Percentiles rank a stretch among this genome's conserved stretches.
Evolutionary conservation across 352 stramenopile species (phyloP).

Genomic region (Phytophthora hybrid): DNA sequence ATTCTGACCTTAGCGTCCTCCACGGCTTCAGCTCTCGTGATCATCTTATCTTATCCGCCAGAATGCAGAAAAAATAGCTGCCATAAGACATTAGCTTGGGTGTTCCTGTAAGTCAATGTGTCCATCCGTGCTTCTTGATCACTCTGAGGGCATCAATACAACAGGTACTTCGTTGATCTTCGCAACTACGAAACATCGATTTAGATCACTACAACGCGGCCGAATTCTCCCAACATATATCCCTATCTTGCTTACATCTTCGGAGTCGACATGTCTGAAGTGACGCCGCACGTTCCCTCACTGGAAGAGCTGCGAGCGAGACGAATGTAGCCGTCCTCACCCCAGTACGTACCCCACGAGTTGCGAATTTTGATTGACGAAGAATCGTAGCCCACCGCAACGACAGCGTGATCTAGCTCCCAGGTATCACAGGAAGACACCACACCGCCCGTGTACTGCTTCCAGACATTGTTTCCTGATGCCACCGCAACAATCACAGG

Average conservation of each 20-base stretch:
- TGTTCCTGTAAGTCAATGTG: too few relatives aligned
- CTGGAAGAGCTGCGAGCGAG: constrained; percentile 74
- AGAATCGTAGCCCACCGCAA: constrained; percentile 95
- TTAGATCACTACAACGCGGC: constrained; percentile 1
- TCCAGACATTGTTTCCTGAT: constrained; percentile 94
- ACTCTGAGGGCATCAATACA: too few relatives aligned
- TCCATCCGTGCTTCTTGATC: too few relatives aligned
- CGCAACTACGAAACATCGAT: constrained; percentile 17
- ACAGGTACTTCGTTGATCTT: not conserved
- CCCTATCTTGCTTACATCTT: constrained; percentile 31
- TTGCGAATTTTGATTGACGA: constrained; percentile 97
- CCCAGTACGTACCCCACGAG: constrained; percentile 94
- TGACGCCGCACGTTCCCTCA: constrained; percentile 60
- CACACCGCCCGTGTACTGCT: constrained; percentile 97
- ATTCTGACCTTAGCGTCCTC: too few relatives aligned
- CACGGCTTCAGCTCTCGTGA: too few relatives aligned
- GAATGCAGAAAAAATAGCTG: too few relatives aligned
- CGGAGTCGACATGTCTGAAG: constrained; percentile 55
- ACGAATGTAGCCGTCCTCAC: constrained; percentile 93
- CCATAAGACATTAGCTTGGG: too few relatives aligned
- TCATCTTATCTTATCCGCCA: too few relatives aligned
- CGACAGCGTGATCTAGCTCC: constrained; percentile 97
- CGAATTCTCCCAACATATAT: constrained; percentile 4
- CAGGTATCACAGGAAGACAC: constrained; percentile 74
- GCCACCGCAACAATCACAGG: constrained; percentile 96